These are phyloP conservation scores for Cicer chorassanicum DNA, from an alignment of 306 rosid genomes.

Conservation along the genomic window DNA sequence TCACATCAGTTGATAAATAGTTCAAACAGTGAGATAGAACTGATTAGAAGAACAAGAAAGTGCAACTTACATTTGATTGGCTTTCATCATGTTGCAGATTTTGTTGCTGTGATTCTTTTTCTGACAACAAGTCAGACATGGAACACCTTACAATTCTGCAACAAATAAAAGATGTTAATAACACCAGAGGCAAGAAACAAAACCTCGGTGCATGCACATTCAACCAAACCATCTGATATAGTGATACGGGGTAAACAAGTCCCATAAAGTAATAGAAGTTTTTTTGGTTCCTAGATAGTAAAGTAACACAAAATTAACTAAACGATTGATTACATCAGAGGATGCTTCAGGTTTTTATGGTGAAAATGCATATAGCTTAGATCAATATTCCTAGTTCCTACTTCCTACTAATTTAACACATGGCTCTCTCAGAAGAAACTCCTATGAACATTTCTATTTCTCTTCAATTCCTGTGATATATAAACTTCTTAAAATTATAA, in stretches of 20 bases:
- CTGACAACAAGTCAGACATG: slow-evolving; percentile 60
- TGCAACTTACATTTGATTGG: slow-evolving; percentile 58
- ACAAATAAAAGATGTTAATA: slow-evolving; percentile 37
- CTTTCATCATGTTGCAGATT: slow-evolving; percentile 50
- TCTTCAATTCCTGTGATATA: background rate
- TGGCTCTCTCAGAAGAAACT: slow-evolving; percentile 9
- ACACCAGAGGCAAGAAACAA: slow-evolving; percentile 24
- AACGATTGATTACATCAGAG: slow-evolving; percentile 5
- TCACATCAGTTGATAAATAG: slow-evolving; percentile 6
- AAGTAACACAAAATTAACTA: slow-evolving; percentile 17
- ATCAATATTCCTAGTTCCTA: slow-evolving; percentile 4
- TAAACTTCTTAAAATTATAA: background rate
- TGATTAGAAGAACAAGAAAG: slow-evolving; percentile 26
- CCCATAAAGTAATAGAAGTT: slow-evolving; percentile 17
- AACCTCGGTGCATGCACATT: slow-evolving; percentile 24
- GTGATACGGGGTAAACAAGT: background rate
- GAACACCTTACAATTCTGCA: slow-evolving; percentile 75
- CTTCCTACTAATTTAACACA: slow-evolving; percentile 8
- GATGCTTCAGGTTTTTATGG: background rate
- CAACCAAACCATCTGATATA: background rate
- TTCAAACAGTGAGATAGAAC: slow-evolving; percentile 22
- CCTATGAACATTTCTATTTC: slow-evolving; percentile 21
- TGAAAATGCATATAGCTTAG: slow-evolving; percentile 10
- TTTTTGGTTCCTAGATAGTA: background rate
- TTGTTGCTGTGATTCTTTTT: slow-evolving; percentile 52